Base-by-base conservation (phyloP, 1,284 basidiomycete genomes). In the Leccinum subrobustum region DNA sequence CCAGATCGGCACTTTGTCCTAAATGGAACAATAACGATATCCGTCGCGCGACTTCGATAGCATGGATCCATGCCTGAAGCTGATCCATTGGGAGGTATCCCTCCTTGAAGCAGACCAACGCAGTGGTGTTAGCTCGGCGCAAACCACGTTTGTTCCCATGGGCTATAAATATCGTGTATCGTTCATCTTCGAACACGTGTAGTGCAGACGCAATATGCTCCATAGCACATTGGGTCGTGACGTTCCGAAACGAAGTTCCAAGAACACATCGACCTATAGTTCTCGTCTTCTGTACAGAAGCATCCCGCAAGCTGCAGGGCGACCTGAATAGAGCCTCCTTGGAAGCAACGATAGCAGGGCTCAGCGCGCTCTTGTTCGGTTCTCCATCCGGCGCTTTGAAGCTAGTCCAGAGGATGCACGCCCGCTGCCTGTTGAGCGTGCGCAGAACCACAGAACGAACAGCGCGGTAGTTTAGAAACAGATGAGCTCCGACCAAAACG, bases 341-440 rank as follows among this genome's bases (percentile, higher is more conserved):
- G 3, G 61, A 59, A 12, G 80, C 69, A 5, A 81, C 67, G 16
- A 68, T 56, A 3, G 60, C 56, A 14, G 81, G 80, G n/a, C 67
- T 71, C 3, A 66, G 68, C 12, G 67, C 58, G 8, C 11, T 58
- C 11, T 16, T 11, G 6, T 23, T 54, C 14, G 35, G n/a, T 14
- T 56, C 56, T 39, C 59, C 65, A 54, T 66, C 52, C 9, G 25
- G 47, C 2, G 50, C 57, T 60, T 73, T 67, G 65, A 78, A 84
- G 7, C 61, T 61, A 3, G 73, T 68, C 86, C 87, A 89, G 4
- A 79, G 77, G 37, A 87, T 77, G 33, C 73, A 76, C 0, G 81
- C 73, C 1, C 88, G 80, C 70, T 88, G 86, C 27, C 82, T 78
- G 63, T 88, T 89, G 23, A 88, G 76, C 1, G 83, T 77, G 33